Evolutionary conservation across 2,329 filamentous ascomycete genomes (phyloP), one percentile per base, ranked within the genome.

Genomic region (Sporothrix pseudoabietina): DNA sequence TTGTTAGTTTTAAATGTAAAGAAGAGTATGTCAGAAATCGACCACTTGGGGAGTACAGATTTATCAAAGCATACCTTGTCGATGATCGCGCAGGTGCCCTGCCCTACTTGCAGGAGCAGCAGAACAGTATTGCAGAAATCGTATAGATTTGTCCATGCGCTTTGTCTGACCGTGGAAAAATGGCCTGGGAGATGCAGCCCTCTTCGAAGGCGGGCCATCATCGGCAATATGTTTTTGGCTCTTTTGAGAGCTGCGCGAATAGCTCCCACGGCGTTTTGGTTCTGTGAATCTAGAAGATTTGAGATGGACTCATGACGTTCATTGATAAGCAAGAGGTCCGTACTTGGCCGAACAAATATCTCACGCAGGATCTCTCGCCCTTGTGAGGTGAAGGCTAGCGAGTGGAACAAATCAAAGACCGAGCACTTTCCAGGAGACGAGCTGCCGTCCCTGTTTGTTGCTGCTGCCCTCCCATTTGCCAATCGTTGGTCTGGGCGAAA

Each of bases 401-500:
- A 85, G 73, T 91, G 89, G 75, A 98, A 97, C 0, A 98, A 83
- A 0, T 93, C 94, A 80, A 92, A 97, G 0, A 97, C 83, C 0
- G 93, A 98, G 0, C 96, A 85, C 19, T 89, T 92, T 82, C 97
- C 94, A 80, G 95, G 97, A 0, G 16, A 12, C n/a, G 32, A 6
- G 10, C 32, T 57, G 88, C 87, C 26, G 88, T 90, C 1, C 87
- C 89, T 35, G 84, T 86, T 41, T 85, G 85, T 76, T 84, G 87
- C 7, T 86, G 87, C 2, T 90, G 88, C 0, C 92, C 92, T 52
- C 4, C 49, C 82, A 92, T 91, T 77, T 91, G 92, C 75, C 95
- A 92, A 66, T 88, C 90, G 78, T 94, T 94, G 4, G 93, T 98
- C 94, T 1, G 91, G 89, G 72, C 92, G 91, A 35, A 97, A 85